Percentiles rank a stretch among this genome's conserved stretches.
phyloP scores from a whole-genome alignment of 1,139 yeast species.

The Pichiaceae sp. region DNA sequence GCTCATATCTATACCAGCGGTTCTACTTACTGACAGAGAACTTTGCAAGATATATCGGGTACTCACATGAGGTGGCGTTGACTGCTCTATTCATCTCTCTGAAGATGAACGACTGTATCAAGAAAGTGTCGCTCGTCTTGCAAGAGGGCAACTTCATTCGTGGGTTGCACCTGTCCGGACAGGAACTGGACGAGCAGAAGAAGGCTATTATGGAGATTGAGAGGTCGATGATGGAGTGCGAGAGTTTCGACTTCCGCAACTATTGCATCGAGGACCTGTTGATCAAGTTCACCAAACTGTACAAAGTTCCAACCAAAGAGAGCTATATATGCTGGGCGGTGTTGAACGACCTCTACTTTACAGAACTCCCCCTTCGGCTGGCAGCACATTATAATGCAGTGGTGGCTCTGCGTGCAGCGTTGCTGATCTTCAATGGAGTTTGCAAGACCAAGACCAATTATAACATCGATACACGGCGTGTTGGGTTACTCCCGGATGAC shows the following conservation, averaged over 20 bases:
- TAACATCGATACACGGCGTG: slow-evolving; percentile 5
- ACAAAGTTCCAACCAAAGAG: slow-evolving; percentile 14
- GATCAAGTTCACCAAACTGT: slow-evolving; percentile 55
- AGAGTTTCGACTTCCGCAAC: slow-evolving; percentile 47
- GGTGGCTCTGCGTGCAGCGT: slow-evolving; percentile 49
- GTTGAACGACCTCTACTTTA: slow-evolving; percentile 63
- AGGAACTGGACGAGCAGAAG: slow-evolving; percentile 38
- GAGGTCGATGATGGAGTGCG: slow-evolving; percentile 41
- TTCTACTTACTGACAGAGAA: slow-evolving; percentile 51
- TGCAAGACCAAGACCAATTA: slow-evolving; percentile 11
- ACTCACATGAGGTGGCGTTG: slow-evolving; percentile 48
- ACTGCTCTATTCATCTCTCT: slow-evolving; percentile 74
- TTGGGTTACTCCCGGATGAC: slow-evolving; percentile 3
- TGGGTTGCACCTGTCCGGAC: slow-evolving; percentile 12
- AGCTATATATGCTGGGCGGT: slow-evolving; percentile 62
- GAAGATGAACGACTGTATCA: slow-evolving; percentile 84
- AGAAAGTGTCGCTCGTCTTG: slow-evolving; percentile 60
- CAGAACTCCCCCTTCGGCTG: slow-evolving; percentile 60
- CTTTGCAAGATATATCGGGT: slow-evolving; percentile 33
- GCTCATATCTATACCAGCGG: slow-evolving; percentile 67
- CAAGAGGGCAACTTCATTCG: slow-evolving; percentile 26
- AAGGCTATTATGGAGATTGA: slow-evolving; percentile 51
- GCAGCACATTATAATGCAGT: slow-evolving; percentile 81
- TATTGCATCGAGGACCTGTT: slow-evolving; percentile 67
- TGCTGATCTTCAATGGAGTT: slow-evolving; percentile 25